These are phyloP conservation scores for Groenewaldozyma auringiensis DNA, from an alignment of 1,139 yeast genomes.

Conservation along the genomic window DNA sequence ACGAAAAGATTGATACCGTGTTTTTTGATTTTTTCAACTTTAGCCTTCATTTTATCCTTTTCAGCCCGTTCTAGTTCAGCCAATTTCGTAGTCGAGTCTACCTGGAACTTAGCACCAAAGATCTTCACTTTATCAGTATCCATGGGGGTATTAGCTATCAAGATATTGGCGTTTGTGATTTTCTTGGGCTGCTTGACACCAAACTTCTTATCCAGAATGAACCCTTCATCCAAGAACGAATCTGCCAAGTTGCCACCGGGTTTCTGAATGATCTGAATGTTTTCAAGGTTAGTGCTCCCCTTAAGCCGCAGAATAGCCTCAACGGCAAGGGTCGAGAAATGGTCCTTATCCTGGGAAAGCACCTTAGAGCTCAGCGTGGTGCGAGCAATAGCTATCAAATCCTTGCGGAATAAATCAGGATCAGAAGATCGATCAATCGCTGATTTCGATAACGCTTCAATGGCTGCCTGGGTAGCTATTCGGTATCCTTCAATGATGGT, in stretches of 20 bases:
- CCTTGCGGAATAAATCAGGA: constrained; percentile 59
- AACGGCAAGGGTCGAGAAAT: constrained; percentile 84
- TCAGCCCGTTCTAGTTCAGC: constrained; percentile 97
- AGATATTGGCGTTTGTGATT: constrained; percentile 73
- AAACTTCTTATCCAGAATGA: constrained; percentile 80
- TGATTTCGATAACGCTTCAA: constrained; percentile 65
- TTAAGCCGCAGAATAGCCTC: constrained; percentile 88
- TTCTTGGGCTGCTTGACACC: constrained; percentile 92
- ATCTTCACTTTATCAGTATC: constrained; percentile 96
- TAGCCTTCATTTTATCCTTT: constrained; percentile 82
- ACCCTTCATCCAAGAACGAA: constrained; percentile 93
- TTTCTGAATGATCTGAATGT: constrained; percentile 88
- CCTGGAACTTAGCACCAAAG: constrained; percentile 96
- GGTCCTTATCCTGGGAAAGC: constrained; percentile 86
- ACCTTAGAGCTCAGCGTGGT: constrained; percentile 93
- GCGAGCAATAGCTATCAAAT: constrained; percentile 77
- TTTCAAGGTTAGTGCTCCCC: constrained; percentile 91
- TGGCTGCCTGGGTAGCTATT: constrained; percentile 76
- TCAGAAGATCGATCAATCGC: constrained; percentile 70
- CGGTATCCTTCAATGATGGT: constrained; percentile 94
- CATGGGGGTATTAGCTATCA: constrained; percentile 93
- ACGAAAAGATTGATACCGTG: constrained; percentile 83
- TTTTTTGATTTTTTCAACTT: constrained; percentile 79
- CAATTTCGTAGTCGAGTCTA: constrained; percentile 86
- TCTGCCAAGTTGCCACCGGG: constrained; percentile 89